These are phyloP conservation scores for Penicillium parvum DNA, from an alignment of 495 filamentous ascomycete species.

Conservation along the genomic window DNA sequence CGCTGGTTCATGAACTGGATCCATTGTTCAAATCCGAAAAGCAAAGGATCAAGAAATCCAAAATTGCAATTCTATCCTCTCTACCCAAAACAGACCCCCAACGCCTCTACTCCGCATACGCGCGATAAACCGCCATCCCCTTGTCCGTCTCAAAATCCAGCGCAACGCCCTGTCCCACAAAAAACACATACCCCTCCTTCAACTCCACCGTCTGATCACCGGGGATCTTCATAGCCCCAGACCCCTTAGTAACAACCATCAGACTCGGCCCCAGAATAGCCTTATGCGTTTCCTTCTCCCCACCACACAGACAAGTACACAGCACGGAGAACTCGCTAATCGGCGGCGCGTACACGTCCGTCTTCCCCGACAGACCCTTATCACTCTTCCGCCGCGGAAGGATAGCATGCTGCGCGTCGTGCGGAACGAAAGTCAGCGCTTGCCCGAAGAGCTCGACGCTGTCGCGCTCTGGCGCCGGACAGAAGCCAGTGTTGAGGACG, in stretches of 20 bases:
- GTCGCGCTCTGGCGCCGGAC: constrained; percentile 58
- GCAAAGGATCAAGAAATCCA: not conserved
- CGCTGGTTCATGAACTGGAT: not conserved
- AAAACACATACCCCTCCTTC: constrained; percentile 61
- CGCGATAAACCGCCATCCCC: constrained; percentile 53
- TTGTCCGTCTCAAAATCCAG: constrained; percentile 44
- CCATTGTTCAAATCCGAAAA: not conserved
- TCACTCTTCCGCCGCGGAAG: constrained; percentile 45
- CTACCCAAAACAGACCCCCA: not conserved
- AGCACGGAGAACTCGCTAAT: constrained; percentile 71
- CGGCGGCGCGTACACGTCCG: constrained; percentile 60
- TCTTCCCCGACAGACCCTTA: constrained; percentile 54
- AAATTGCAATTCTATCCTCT: not conserved
- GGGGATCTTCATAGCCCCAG: constrained; percentile 53
- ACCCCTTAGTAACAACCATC: constrained; percentile 59
- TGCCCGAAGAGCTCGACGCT: constrained; percentile 57
- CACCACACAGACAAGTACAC: constrained; percentile 50
- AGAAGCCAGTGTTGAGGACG: constrained; percentile 73
- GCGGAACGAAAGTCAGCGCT: constrained; percentile 58
- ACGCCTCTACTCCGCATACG: constrained; percentile 48
- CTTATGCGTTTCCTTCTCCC: constrained; percentile 55
- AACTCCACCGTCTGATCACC: constrained; percentile 47
- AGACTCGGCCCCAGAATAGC: constrained; percentile 60
- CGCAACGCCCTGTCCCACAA: constrained; percentile 58
- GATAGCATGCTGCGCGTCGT: constrained; percentile 49